Base-by-base conservation (phyloP, 2,329 filamentous ascomycete genomes). In the Sclerotinia spermophila region DNA sequence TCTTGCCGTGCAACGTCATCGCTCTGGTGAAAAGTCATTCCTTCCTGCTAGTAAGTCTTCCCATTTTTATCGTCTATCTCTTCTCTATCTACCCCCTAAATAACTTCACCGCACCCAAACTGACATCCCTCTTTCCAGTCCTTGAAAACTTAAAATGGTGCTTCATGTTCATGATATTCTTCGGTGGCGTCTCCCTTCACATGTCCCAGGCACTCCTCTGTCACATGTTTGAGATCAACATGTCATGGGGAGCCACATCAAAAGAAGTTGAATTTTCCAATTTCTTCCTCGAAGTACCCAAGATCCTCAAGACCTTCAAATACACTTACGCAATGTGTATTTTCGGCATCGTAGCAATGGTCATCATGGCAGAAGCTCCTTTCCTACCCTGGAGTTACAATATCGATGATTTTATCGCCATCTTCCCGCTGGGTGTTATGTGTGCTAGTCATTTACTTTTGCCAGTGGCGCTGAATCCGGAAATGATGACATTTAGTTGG, bases 191-290 rank as follows among this genome's bases (percentile, higher is more conserved):
- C 68, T 92, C 89, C 3, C 84, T 96, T 53, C 92, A 96, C 81
- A 86, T 96, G 67, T 92, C 87, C 55, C 90, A 94, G 79, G 92
- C 92, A 0, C 83, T 96, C 53, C 81, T 95, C 62, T 86, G 88
- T 17, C 93, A 96, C 82, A 92, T 95, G 86, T 92, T 95, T 79
- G 88, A 91, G 81, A 88, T 94, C 78, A 86, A 95, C 81, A 94
- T 95, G 89, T 87, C 86, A 4, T 96, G 92, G 92, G 92, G 92
- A 58, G 89, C 92, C 2, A 96, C 93, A 0, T 86, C 89, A 61
- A 96, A 96, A 81, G 93, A 96, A 82, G 87, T 87, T 55, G 90
- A 93, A 77, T 62, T 69, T 35, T 68, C 68, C 35, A 68, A 69
- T 8, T 74, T 75, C 71, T 71, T 69, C 59, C 21, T 67, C 4